Conservation (phyloP, 23 red algal genomes). For the Agarophyton chilense region DNA sequence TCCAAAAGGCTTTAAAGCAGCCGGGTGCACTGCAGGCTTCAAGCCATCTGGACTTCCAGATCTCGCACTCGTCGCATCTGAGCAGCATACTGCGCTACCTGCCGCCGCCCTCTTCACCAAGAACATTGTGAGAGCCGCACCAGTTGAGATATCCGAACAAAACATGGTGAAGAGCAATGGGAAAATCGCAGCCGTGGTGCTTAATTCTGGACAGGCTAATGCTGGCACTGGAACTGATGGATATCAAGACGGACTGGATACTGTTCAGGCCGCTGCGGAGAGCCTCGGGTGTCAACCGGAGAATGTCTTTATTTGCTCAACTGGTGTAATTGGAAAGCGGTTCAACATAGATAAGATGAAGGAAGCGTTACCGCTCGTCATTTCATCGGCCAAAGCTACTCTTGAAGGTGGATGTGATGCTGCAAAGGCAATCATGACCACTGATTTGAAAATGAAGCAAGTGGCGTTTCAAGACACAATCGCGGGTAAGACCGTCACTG, state of each 20-base stretch:
- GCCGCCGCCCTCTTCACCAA: slow-evolving; percentile 93
- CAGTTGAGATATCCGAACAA: slow-evolving; percentile 76
- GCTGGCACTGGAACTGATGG: slow-evolving; percentile 86
- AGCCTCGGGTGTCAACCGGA: slow-evolving; percentile 23
- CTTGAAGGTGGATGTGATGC: slow-evolving; percentile 60
- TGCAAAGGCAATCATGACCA: slow-evolving; percentile 96
- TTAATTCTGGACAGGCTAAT: slow-evolving; percentile 99
- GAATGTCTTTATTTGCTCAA: slow-evolving; percentile 87
- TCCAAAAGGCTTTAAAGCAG: slow-evolving; percentile 85
- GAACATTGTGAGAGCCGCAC: slow-evolving; percentile 85
- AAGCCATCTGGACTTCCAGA: slow-evolving; percentile 90
- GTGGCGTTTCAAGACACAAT: slow-evolving; percentile 62
- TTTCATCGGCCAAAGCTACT: slow-evolving; percentile 21
- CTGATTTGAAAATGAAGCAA: slow-evolving; percentile 88
- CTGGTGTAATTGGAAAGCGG: slow-evolving; percentile 93
- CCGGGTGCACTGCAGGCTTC: slow-evolving; percentile 85
- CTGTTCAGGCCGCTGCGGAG: slow-evolving; percentile 35
- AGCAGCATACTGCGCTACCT: slow-evolving; percentile 26
- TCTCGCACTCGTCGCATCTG: slow-evolving; percentile 78
- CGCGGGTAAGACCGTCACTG: slow-evolving; percentile 50
- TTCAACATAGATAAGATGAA: slow-evolving; percentile 72
- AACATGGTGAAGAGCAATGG: slow-evolving; percentile 45
- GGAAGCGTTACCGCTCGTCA: slow-evolving; percentile 62
- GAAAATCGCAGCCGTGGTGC: slow-evolving; percentile 63
- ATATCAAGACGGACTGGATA: slow-evolving; percentile 52